These are phyloP conservation scores for Pseudogymnoascus sp. DNA, from an alignment of 2,329 filamentous ascomycete species.

Conservation along the genomic window DNA sequence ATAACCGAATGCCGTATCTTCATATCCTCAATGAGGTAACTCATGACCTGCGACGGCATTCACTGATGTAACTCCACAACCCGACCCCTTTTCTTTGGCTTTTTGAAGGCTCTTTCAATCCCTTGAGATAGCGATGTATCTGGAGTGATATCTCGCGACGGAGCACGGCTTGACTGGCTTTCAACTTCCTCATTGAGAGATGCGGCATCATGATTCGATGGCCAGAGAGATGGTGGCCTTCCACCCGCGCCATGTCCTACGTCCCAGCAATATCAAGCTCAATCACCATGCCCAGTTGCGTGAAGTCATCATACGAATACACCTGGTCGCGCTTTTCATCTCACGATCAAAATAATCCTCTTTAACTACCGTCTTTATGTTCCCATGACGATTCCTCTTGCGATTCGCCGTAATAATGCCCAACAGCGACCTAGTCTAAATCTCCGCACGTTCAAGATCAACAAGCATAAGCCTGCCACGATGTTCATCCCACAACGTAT, in stretches of 20 bases:
- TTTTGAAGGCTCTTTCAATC: conserved; percentile 9
- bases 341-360: conserved; percentile 20
- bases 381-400: conserved; percentile 22
- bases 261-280: no score
- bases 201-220: background rate
- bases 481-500: conserved; percentile 28
- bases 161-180: conserved; percentile 17
- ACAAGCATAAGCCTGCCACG: conserved; percentile 27
- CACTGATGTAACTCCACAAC: conserved; percentile 27
- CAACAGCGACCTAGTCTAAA: conserved; percentile 21
- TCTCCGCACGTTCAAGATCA: conserved; percentile 29
- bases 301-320: background rate
- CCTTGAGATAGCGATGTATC: conserved; percentile 16
- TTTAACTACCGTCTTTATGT: conserved; percentile 13
- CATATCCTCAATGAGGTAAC: no score
- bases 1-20: no score
- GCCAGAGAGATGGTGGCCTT: no score
- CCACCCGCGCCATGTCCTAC: no score
- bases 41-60: no score
- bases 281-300: background rate
- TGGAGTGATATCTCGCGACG: conserved; percentile 18
- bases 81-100: conserved; percentile 20
- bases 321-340: background rate
- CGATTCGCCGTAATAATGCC: conserved; percentile 19
- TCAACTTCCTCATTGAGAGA: conserved; percentile 16